A percentile compares a stretch with the other conserved stretches of the same genome.
Evolutionary conservation across 140 eudicot species (phyloP).

Genomic region (Flaveria floridana): DNA sequence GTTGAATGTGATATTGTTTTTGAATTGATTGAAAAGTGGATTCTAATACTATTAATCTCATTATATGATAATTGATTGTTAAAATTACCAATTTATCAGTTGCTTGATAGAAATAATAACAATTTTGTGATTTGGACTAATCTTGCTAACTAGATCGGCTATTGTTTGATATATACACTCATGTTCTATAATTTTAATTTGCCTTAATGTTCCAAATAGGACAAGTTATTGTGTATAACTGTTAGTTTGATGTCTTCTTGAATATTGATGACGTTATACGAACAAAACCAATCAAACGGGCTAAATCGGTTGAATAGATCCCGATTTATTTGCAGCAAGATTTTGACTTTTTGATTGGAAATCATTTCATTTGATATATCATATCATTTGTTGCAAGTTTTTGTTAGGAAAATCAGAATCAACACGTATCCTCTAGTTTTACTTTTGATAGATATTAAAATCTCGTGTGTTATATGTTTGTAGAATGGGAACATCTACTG

Average conservation of each 20-base stretch:
- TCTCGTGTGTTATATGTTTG: background rate
- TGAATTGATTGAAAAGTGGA: background rate
- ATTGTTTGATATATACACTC: constrained; percentile 5
- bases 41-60: background rate
- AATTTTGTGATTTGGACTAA: background rate
- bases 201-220: background rate
- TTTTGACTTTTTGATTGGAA: too few species aligned
- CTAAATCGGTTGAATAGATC: background rate
- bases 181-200: background rate
- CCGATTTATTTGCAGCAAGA: background rate
- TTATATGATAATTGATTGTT: background rate
- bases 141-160: constrained; percentile 2
- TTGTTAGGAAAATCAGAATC: background rate
- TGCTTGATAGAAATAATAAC: background rate
- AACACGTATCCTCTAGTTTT: background rate
- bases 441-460: constrained; percentile 1
- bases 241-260: background rate
- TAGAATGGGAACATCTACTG: constrained; percentile 77
- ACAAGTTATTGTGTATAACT: background rate
- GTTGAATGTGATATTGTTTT: background rate
- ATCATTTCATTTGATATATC: too few species aligned
- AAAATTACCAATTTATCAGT: background rate
- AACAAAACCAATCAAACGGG: background rate
- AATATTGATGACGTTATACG: background rate
- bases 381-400: too few species aligned